Evolutionary conservation across 2,329 filamentous ascomycete genomes (phyloP).

Genomic region (Penicillium janthinellum): DNA sequence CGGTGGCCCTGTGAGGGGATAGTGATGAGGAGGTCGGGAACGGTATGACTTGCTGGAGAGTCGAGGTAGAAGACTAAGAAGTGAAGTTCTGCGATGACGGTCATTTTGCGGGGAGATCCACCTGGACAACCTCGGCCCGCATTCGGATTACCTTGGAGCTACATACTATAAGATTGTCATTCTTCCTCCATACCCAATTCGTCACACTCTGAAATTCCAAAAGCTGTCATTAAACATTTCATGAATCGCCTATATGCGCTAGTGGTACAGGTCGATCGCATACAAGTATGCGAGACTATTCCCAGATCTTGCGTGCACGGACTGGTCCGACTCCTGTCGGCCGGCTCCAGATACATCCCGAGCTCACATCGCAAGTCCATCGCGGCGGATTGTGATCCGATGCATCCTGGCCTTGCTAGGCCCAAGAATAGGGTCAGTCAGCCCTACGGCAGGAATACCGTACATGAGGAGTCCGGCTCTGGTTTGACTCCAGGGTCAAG

Average conservation of each 20-base stretch:
- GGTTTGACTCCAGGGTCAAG: too few species aligned
- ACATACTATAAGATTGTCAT: too few species aligned
- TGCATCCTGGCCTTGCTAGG: background rate
- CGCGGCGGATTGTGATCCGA: background rate
- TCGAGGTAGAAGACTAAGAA: background rate
- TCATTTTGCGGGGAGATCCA: constrained; percentile 27
- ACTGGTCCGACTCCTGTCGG: background rate
- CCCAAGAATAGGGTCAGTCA: background rate
- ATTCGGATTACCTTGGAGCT: constrained; percentile 1
- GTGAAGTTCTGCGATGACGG: background rate
- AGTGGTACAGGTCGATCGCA: background rate
- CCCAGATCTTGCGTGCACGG: background rate
- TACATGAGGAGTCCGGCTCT: background rate
- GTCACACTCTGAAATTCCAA: background rate
- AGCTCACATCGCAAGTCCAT: background rate
- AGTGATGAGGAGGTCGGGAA: background rate
- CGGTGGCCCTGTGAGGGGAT: background rate
- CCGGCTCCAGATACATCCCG: background rate
- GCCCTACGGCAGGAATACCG: background rate
- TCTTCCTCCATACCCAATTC: background rate
- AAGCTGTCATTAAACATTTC: background rate
- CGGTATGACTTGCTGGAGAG: background rate
- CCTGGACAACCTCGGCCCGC: constrained; percentile 24
- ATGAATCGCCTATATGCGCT: background rate
- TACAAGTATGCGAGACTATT: background rate